A percentile compares a stretch with the other conserved stretches of the same genome.
phyloP scores from a whole-genome alignment of 176 grass and related monocot genomes.

The Carex littledalei region DNA sequence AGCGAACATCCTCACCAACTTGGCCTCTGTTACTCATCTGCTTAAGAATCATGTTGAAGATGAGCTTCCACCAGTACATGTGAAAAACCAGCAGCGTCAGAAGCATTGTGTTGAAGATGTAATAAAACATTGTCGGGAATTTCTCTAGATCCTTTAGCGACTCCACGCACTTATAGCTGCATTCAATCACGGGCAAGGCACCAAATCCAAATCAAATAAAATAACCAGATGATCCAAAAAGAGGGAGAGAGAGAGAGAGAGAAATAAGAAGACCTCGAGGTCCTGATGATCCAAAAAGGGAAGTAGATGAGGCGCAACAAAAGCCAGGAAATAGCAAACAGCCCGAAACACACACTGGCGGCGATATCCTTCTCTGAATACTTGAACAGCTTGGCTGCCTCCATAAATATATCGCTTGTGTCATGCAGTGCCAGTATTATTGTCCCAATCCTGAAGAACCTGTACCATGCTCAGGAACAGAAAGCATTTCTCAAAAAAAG shows the following conservation, averaged over 20 bases:
- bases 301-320: conserved; percentile 87
- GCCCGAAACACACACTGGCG: conserved; percentile 84
- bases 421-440: conserved; percentile 96
- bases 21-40: conserved; percentile 92
- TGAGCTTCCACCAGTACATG: conserved; percentile 97
- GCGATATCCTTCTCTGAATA: conserved; percentile 86
- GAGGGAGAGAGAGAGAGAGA: background rate
- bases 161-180: conserved; percentile 55
- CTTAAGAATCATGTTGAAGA: conserved; percentile 86
- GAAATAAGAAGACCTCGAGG: conserved; percentile 57
- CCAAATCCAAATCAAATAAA: background rate
- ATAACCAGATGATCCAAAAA: background rate
- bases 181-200: background rate
- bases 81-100: conserved; percentile 93
- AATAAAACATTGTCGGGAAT: conserved; percentile 80
- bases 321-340: conserved; percentile 91
- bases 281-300: conserved; percentile 97
- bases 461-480: conserved; percentile 24
- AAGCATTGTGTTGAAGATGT: conserved; percentile 94
- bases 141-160: conserved; percentile 34
- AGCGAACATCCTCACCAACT: conserved; percentile 87
- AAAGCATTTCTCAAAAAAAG: background rate
- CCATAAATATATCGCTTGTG: conserved; percentile 87
- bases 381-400: conserved; percentile 94
- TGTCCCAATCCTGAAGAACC: conserved; percentile 86